Evolutionary conservation across 352 stramenopile genomes (phyloP).

Genomic region (Peronospora belbahrii): DNA sequence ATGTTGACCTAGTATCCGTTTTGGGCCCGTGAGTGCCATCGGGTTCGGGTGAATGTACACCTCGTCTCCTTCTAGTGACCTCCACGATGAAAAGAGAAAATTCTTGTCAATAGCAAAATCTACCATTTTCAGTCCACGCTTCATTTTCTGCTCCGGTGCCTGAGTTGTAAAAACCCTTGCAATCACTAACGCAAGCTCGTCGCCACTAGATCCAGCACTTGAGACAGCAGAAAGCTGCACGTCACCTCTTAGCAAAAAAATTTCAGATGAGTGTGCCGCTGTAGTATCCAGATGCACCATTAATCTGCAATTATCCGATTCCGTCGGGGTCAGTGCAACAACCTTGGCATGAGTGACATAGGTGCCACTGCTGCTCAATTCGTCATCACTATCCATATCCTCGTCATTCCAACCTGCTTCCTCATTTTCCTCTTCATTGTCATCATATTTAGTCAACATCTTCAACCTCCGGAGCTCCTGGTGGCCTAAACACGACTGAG

Average conservation of each 20-base stretch:
- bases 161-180: slow-evolving; percentile 51
- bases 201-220: slow-evolving; percentile 14
- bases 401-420: slow-evolving; percentile 30
- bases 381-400: slow-evolving; percentile 25
- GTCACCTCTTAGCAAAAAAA: slow-evolving; percentile 55
- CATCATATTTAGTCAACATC: slow-evolving; percentile 6
- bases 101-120: slow-evolving; percentile 66
- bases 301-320: slow-evolving; percentile 52
- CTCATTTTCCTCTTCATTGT: slow-evolving; percentile 6
- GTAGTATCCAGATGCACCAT: slow-evolving; percentile 63
- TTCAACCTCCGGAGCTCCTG: slow-evolving; percentile 43
- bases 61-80: slow-evolving; percentile 46
- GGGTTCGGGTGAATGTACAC: slow-evolving; percentile 60
- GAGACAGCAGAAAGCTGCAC: slow-evolving; percentile 24
- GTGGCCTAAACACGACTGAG: slow-evolving; percentile 53
- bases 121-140: slow-evolving; percentile 53
- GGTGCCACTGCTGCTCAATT: slow-evolving; percentile 12
- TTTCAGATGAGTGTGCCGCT: slow-evolving; percentile 41
- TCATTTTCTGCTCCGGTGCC: slow-evolving; percentile 6
- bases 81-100: slow-evolving; percentile 65
- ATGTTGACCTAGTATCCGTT: slow-evolving; percentile 38
- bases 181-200: slow-evolving; percentile 39
- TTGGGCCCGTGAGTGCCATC: slow-evolving; percentile 58
- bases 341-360: slow-evolving; percentile 54
- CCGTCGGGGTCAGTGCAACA: slow-evolving; percentile 41